These are phyloP conservation scores for Vanrija pseudolonga DNA, from an alignment of 1,284 basidiomycete species.

Conservation along the genomic window DNA sequence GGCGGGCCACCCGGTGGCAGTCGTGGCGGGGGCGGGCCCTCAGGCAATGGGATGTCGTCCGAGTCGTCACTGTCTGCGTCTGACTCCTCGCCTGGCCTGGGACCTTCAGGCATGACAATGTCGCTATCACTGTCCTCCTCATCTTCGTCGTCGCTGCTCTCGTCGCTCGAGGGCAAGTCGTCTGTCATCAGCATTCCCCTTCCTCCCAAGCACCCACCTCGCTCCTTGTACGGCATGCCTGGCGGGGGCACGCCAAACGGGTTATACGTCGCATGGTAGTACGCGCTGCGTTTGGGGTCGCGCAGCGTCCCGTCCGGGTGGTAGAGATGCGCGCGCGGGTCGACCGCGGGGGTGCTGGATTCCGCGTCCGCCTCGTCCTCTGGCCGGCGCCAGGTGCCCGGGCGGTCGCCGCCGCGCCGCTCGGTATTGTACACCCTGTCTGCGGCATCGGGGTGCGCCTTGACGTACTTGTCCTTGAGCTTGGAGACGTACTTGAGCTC, in stretches of 20 bases:
- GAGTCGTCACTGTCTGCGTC: slow-evolving; percentile 42
- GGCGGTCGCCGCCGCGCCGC: slow-evolving; percentile 45
- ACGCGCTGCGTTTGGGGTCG: slow-evolving; percentile 82
- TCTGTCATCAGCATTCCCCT: slow-evolving; percentile 4
- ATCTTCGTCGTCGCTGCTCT: slow-evolving; percentile 41
- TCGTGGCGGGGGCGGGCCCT: slow-evolving; percentile 48
- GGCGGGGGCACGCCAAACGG: slow-evolving; percentile 93
- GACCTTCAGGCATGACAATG: slow-evolving; percentile 79
- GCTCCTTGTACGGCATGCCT: slow-evolving; percentile 88
- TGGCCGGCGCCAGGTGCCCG: slow-evolving; percentile 20
- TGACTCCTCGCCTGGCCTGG: slow-evolving; percentile 58
- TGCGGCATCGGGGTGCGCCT: slow-evolving; percentile 82
- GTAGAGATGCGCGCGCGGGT: slow-evolving; percentile 54
- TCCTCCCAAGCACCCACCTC: slow-evolving; percentile 58
- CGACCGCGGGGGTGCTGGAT: slow-evolving; percentile 12
- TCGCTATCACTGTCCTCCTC: slow-evolving; percentile 60
- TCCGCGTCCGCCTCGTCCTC: slow-evolving; percentile 52
- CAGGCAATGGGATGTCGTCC: slow-evolving; percentile 52
- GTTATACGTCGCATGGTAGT: slow-evolving; percentile 90
- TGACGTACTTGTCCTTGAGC: slow-evolving; percentile 84
- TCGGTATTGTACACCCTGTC: slow-evolving; percentile 61
- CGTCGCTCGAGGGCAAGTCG: slow-evolving; percentile 16
- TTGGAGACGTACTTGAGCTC: slow-evolving; percentile 74
- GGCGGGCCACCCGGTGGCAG: background rate
- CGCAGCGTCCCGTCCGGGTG: slow-evolving; percentile 74